A percentile compares a stretch with the other conserved stretches of the same genome.
These are phyloP conservation scores for Pestalotiopsis sp. DNA, from an alignment of 2,329 filamentous ascomycete genomes.

Conservation along the genomic window DNA sequence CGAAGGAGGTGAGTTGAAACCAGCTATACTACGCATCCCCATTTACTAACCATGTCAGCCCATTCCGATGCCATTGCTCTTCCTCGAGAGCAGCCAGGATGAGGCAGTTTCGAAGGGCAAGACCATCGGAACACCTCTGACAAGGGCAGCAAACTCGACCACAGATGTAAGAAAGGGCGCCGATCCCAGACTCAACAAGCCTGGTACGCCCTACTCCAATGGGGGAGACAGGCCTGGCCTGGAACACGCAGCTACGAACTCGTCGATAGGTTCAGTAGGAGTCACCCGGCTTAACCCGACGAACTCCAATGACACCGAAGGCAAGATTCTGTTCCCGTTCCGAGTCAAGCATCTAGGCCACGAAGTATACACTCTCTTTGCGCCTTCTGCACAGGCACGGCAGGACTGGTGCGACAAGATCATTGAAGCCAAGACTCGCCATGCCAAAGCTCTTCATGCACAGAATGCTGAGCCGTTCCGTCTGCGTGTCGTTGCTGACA, in stretches of 20 bases:
- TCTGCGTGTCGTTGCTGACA: slow-evolving; percentile 87
- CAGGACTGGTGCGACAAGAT: slow-evolving; percentile 93
- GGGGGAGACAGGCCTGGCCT: slow-evolving; percentile 58
- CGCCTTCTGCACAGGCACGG: slow-evolving; percentile 72
- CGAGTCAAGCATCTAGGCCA: slow-evolving; percentile 93
- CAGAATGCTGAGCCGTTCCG: slow-evolving; percentile 97
- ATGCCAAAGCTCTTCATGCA: slow-evolving; percentile 83
- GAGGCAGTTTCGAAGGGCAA: slow-evolving; percentile 86
- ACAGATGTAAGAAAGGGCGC: slow-evolving; percentile 50
- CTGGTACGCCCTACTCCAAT: slow-evolving; percentile 44
- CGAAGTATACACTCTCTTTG: slow-evolving; percentile 90
- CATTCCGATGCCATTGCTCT: slow-evolving; percentile 94
- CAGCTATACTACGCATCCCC: slow-evolving; percentile 4
- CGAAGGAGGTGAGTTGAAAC: slow-evolving; percentile 70
- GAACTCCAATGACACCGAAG: slow-evolving; percentile 69
- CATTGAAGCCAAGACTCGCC: slow-evolving; percentile 89
- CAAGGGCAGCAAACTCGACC: slow-evolving; percentile 63
- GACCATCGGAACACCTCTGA: slow-evolving; percentile 67
- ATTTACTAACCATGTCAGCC: slow-evolving; percentile 52
- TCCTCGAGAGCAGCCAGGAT: slow-evolving; percentile 90
- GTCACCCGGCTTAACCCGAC: slow-evolving; percentile 44
- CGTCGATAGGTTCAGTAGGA: slow-evolving; percentile 60
- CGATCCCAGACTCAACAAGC: slow-evolving; percentile 48
- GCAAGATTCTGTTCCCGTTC: slow-evolving; percentile 91
- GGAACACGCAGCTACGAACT: slow-evolving; percentile 69